These are phyloP conservation scores for Ambrosia hybrid DNA, from an alignment of 140 eudicot genomes.

Conservation along the genomic window DNA sequence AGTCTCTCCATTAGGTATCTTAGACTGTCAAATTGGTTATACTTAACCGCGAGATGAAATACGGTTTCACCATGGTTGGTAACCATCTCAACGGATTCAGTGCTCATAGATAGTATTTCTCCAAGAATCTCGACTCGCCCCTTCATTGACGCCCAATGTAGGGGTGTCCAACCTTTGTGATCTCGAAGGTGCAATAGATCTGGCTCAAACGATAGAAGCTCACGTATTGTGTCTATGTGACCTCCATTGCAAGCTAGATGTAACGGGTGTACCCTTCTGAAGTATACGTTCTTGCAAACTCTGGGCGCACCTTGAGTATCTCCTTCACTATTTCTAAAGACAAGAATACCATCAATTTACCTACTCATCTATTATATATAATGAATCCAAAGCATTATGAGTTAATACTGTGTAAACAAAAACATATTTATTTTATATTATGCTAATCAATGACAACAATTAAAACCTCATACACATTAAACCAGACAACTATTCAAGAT, in stretches of 20 bases:
- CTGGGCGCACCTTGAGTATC: constrained; percentile 38
- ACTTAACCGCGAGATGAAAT: constrained; percentile 53
- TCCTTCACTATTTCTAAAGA: constrained; percentile 47
- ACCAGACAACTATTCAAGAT: no score
- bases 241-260: constrained; percentile 58
- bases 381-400: no score
- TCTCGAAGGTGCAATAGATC: constrained; percentile 49
- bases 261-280: constrained; percentile 42
- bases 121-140: constrained; percentile 41
- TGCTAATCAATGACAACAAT: no score
- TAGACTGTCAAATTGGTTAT: constrained; percentile 51
- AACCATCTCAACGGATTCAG: constrained; percentile 36
- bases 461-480: no score
- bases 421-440: no score
- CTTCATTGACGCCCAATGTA: constrained; percentile 53
- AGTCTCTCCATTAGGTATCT: constrained; percentile 42
- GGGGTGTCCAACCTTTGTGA: constrained; percentile 54
- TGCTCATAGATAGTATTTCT: constrained; percentile 37
- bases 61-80: constrained; percentile 50
- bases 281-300: constrained; percentile 47
- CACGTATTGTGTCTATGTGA: constrained; percentile 49
- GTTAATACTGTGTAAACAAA: no score
- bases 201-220: constrained; percentile 38
- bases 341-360: background rate
- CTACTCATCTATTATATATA: no score